Conservation (phyloP, 805 yeast genomes). For the Metschnikowia bowlesiae region DNA sequence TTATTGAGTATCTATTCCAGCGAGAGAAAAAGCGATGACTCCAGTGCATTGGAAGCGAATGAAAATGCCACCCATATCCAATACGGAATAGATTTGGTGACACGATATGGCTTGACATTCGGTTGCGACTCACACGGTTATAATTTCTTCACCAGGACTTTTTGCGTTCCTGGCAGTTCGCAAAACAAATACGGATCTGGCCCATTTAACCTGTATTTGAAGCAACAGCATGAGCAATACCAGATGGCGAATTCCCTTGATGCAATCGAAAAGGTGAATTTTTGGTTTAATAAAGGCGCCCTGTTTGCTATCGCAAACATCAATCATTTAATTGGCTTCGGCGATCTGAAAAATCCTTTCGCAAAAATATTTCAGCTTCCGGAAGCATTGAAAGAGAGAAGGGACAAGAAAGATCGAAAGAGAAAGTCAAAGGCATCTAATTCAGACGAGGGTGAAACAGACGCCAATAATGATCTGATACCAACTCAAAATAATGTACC, state of each 20-base stretch:
- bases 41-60: conserved; percentile 8
- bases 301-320: conserved; percentile 74
- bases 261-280: conserved; percentile 47
- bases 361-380: conserved; percentile 70
- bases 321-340: conserved; percentile 72
- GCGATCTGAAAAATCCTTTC: conserved; percentile 70
- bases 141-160: conserved; percentile 51
- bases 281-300: conserved; percentile 75
- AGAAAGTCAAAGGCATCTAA: conserved; percentile 32
- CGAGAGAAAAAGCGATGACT: conserved; percentile 3
- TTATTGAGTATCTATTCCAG: conserved; percentile 47
- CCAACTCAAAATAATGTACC: conserved; percentile 4
- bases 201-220: conserved; percentile 22
- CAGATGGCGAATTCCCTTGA: conserved; percentile 26
- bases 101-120: conserved; percentile 61
- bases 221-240: conserved; percentile 22
- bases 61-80: conserved; percentile 45
- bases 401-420: conserved; percentile 66
- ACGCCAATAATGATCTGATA: conserved; percentile 14
- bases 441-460: conserved; percentile 12
- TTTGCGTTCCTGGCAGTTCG: conserved; percentile 29
- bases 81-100: conserved; percentile 56
- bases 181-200: conserved; percentile 27
- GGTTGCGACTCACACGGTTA: conserved; percentile 63
- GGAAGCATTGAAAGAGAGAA: conserved; percentile 65